Evolutionary conservation across 2,329 filamentous ascomycete species (phyloP).

Genomic region (Blumeria hordei): DNA sequence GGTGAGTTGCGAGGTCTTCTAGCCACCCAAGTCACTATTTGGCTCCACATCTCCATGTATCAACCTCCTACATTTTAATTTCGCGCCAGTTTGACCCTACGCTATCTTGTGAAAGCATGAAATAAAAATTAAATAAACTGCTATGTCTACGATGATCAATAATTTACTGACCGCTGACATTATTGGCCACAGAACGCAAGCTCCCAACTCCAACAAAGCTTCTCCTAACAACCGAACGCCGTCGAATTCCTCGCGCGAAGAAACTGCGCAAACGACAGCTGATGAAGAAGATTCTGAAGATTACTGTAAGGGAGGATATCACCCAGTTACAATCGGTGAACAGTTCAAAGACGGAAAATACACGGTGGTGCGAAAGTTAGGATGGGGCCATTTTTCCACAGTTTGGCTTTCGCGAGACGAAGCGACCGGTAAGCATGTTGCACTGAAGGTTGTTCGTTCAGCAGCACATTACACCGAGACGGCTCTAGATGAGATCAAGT

Average conservation of each 20-base stretch:
- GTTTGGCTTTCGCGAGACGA: conserved; percentile 75
- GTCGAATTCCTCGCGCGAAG: conserved; percentile 57
- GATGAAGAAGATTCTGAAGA: conserved; percentile 98
- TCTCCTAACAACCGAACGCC: conserved; percentile 22
- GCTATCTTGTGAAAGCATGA: too few species aligned
- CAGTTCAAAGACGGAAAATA: conserved; percentile 96
- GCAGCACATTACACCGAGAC: conserved; percentile 98
- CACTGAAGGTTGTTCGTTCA: conserved; percentile 90
- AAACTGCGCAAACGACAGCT: conserved; percentile 72
- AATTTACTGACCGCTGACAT: conserved; percentile 12
- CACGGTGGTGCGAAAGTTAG: conserved; percentile 83
- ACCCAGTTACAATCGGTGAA: conserved; percentile 83
- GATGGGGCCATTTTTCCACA: conserved; percentile 98
- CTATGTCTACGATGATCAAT: conserved; percentile 12
- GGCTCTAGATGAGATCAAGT: conserved; percentile 94
- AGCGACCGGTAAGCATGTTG: conserved; percentile 74
- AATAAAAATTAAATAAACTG: conserved; percentile 1
- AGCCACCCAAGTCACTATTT: background rate
- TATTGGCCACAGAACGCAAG: conserved; percentile 11
- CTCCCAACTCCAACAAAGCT: conserved; percentile 12
- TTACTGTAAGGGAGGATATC: conserved; percentile 97
- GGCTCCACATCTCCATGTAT: background rate
- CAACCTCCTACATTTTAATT: background rate
- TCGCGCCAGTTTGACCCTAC: background rate
- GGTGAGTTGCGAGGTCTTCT: conserved; percentile 12